A percentile compares a stretch with the other conserved stretches of the same genome.
These are phyloP conservation scores for Xylaria acuta DNA, from an alignment of 495 filamentous ascomycete species.

Conservation along the genomic window DNA sequence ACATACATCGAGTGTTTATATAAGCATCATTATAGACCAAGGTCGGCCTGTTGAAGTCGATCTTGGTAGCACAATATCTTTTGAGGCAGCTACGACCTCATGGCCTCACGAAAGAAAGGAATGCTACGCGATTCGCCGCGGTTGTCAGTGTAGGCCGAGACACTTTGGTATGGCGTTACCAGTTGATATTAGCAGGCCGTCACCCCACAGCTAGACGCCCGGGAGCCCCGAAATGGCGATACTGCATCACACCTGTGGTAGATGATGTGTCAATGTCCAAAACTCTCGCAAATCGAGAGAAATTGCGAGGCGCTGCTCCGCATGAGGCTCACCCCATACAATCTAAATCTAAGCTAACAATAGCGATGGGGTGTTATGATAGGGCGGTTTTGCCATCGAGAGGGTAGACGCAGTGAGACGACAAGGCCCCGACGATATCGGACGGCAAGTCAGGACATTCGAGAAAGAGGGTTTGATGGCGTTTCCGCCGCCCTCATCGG, in stretches of 20 bases:
- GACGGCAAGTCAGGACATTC: background rate
- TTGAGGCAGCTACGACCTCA: background rate
- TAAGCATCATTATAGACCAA: background rate
- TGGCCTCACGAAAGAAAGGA: background rate
- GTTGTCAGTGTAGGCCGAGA: background rate
- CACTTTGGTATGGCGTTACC: no score
- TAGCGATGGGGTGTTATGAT: background rate
- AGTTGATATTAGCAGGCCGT: no score
- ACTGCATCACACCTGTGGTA: background rate
- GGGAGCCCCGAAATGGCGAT: background rate
- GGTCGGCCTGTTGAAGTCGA: background rate
- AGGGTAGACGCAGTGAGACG: background rate
- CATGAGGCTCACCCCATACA: background rate
- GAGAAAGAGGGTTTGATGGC: no score
- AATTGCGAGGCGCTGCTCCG: background rate
- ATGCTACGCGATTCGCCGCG: background rate
- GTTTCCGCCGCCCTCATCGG: background rate
- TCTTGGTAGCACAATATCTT: background rate
- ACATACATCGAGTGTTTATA: background rate
- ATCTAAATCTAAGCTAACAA: background rate
- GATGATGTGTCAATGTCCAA: background rate
- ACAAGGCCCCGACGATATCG: background rate
- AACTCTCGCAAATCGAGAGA: background rate
- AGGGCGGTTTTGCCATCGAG: background rate
- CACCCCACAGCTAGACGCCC: background rate